Evolutionary conservation across 2,329 filamentous ascomycete genomes (phyloP).

Genomic region (Septoria petroselini): DNA sequence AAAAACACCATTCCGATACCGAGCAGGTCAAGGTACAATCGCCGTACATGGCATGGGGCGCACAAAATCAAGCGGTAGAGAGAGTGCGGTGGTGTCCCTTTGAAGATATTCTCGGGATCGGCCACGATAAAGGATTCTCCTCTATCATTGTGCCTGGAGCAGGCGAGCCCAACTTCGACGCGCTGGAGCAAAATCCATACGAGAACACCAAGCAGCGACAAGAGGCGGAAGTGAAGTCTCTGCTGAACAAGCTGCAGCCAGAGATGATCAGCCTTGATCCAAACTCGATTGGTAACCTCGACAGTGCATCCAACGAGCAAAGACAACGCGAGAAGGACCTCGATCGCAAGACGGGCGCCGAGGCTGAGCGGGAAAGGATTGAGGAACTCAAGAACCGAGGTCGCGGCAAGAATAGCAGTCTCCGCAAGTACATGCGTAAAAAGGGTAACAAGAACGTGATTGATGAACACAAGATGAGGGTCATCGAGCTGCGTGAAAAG

Average conservation of each 20-base stretch:
- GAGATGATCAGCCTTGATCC: slow-evolving; percentile 97
- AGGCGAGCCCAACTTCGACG: slow-evolving; percentile 96
- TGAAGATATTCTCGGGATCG: slow-evolving; percentile 85
- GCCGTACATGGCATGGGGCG: slow-evolving; percentile 92
- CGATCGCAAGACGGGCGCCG: slow-evolving; percentile 57
- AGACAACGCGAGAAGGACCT: slow-evolving; percentile 73
- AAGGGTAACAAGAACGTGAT: slow-evolving; percentile 90
- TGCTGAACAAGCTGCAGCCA: slow-evolving; percentile 91
- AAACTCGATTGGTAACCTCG: slow-evolving; percentile 83
- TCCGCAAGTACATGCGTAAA: slow-evolving; percentile 87
- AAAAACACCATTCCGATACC: slow-evolving; percentile 55
- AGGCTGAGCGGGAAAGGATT: slow-evolving; percentile 53
- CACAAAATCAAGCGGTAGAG: slow-evolving; percentile 77
- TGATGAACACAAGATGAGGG: slow-evolving; percentile 85
- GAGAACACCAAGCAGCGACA: slow-evolving; percentile 90
- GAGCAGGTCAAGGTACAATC: slow-evolving; percentile 77
- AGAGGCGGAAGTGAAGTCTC: slow-evolving; percentile 81
- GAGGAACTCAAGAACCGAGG: slow-evolving; percentile 69
- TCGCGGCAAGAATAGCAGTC: slow-evolving; percentile 81
- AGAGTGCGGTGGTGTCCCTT: slow-evolving; percentile 88
- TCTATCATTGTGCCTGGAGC: slow-evolving; percentile 88
- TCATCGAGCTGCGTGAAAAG: slow-evolving; percentile 74
- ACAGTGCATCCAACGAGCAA: slow-evolving; percentile 75
- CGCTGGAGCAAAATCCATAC: slow-evolving; percentile 90
- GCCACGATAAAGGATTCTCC: slow-evolving; percentile 81